Base-by-base conservation (phyloP, 1,139 yeast genomes). In the Yamadazyma kanchanaburiensis region DNA sequence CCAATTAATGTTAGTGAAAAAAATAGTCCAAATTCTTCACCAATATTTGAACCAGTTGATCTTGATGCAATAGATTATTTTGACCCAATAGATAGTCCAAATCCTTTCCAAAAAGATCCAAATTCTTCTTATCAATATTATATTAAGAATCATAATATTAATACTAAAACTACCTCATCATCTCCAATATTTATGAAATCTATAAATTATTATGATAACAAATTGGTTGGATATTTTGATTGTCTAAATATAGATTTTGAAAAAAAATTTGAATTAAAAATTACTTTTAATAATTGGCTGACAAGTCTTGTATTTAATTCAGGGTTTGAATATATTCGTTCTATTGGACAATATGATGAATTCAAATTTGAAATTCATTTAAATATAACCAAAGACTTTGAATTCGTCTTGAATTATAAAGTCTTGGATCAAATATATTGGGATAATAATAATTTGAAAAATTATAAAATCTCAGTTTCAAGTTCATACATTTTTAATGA, bases 231-330 rank as follows among this genome's bases (percentile, higher is more conserved):
- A 3, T 45, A 54, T 25, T 50, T 67, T 19, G 53, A 58, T 48
- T 64, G 59, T 35, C 48, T 53, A 26, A 68, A 68, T 44, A 39
- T 66, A 23, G 64, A 62, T 6, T 66, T 52, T 40, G 69, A 64
- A 37, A 68, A 68, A 46, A 39, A 39, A 9, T 39, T 67, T 24
- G 47, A 49, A 25, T 43, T 66, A 25, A 67, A 67, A 42, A 42
- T 66, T 33, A 55, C 72, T 3, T 49, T 58, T 32, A 57, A 66
- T 40, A 48, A 52, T 32, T 68, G 74, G 74, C 44, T 50, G 28
- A 49, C 64, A 8, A 51, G 47, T 30, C 43, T 59, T 29, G 50
- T 53, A 19, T 53, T 60, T 36, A 53, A 55, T 25, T 53, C 58
- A 27, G 34, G 36, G 15, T 39, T 53, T 12, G 32, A 44, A 3